These are phyloP conservation scores for Dactylellina leptospora DNA, from an alignment of 2,329 filamentous ascomycete species.

Conservation along the genomic window DNA sequence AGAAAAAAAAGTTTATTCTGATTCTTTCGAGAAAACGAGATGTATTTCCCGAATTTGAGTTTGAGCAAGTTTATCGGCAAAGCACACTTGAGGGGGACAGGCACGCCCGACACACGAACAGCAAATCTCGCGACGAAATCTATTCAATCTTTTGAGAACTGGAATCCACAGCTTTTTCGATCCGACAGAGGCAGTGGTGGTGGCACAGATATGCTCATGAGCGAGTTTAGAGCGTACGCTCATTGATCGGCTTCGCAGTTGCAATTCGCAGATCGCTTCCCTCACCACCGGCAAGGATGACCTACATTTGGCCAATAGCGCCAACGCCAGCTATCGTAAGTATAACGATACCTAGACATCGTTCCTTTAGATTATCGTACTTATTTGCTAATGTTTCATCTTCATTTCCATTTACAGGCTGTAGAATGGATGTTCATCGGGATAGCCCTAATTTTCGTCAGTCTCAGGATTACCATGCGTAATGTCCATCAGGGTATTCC, in stretches of 20 bases:
- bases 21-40: not conserved
- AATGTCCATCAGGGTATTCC: not conserved
- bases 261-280: too few species aligned
- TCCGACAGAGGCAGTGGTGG: too few species aligned
- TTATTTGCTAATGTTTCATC: too few species aligned
- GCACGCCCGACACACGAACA: too few species aligned
- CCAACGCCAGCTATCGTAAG: not conserved
- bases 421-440: slow-evolving; percentile 28
- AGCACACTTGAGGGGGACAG: too few species aligned
- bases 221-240: too few species aligned
- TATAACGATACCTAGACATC: not conserved
- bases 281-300: not conserved
- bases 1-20: not conserved
- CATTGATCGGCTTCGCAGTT: too few species aligned
- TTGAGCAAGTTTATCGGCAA: not conserved
- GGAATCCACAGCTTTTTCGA: too few species aligned
- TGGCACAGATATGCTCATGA: too few species aligned
- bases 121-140: too few species aligned
- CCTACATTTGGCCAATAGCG: not conserved
- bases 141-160: too few species aligned
- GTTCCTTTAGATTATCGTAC: not conserved
- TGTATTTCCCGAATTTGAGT: not conserved
- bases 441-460: slow-evolving; percentile 24
- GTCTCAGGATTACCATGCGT: slow-evolving; percentile 22
- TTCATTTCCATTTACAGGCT: too few species aligned